These are phyloP conservation scores for Pseudofabraea citricarpa DNA, from an alignment of 2,329 filamentous ascomycete species.

Conservation along the genomic window DNA sequence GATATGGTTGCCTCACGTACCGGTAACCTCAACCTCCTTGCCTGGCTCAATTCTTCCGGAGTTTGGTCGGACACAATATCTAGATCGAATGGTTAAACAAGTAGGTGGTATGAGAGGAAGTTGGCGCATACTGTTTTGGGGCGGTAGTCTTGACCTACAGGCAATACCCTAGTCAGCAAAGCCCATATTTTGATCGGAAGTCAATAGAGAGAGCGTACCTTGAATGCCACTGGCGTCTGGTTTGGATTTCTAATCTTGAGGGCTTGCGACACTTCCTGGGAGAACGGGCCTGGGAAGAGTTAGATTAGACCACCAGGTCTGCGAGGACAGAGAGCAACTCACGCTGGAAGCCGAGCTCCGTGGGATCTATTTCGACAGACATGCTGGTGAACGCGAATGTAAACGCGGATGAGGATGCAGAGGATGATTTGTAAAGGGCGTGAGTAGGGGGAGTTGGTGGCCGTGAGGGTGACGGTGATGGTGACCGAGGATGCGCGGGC, in stretches of 20 bases:
- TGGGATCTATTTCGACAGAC: slow-evolving; percentile 91
- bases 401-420: slow-evolving; percentile 37
- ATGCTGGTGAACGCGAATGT: slow-evolving; percentile 46
- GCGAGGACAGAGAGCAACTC: slow-evolving; percentile 33
- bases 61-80: slow-evolving; percentile 97
- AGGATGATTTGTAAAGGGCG: slow-evolving; percentile 35
- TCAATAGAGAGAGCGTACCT: slow-evolving; percentile 43
- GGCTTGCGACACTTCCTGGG: slow-evolving; percentile 58
- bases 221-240: slow-evolving; percentile 61
- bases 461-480: background rate
- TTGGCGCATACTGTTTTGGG: slow-evolving; percentile 80
- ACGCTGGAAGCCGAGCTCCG: slow-evolving; percentile 93
- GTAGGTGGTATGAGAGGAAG: slow-evolving; percentile 13
- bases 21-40: slow-evolving; percentile 85
- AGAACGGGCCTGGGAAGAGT: slow-evolving; percentile 54
- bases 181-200: background rate
- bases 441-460: background rate
- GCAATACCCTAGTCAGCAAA: slow-evolving; percentile 21
- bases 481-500: background rate
- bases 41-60: slow-evolving; percentile 92
- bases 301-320: slow-evolving; percentile 10
- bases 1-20: slow-evolving; percentile 44
- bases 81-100: slow-evolving; percentile 34
- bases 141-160: slow-evolving; percentile 94
- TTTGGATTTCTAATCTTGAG: slow-evolving; percentile 63